Conservation (phyloP, 352 stramenopile genomes). For the Phytopythium montanum region DNA sequence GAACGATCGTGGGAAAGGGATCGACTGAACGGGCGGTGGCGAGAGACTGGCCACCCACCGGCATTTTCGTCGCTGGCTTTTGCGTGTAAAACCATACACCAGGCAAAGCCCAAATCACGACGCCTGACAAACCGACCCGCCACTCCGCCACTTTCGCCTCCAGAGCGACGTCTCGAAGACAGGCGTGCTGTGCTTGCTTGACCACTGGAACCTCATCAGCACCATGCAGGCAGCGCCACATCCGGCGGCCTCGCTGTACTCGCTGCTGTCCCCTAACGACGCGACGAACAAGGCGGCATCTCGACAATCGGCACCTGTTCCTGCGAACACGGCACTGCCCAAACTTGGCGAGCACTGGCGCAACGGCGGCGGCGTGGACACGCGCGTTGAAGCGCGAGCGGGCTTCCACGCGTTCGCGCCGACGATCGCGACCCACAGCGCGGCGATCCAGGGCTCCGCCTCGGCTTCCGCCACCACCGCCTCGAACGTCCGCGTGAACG, state of each 20-base stretch:
- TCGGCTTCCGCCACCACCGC: background rate
- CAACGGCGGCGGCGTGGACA: constrained; percentile 2
- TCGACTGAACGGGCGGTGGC: background rate
- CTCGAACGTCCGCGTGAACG: background rate
- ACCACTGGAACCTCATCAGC: background rate
- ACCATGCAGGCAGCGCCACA: background rate
- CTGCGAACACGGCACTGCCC: constrained; percentile 12
- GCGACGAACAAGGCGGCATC: background rate
- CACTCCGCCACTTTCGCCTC: constrained; percentile 6
- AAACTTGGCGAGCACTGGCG: constrained; percentile 15
- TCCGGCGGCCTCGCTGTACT: constrained; percentile 6
- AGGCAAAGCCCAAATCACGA: background rate
- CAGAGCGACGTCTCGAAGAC: background rate
- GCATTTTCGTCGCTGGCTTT: background rate
- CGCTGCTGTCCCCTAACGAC: constrained; percentile 8
- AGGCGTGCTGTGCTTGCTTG: background rate
- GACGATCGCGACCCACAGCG: constrained; percentile 9
- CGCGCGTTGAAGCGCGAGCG: constrained; percentile 11
- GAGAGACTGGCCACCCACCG: background rate
- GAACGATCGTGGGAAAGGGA: constrained; percentile 3
- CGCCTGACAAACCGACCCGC: background rate
- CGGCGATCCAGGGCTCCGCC: background rate
- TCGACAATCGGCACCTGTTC: background rate
- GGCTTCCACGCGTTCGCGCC: constrained; percentile 12
- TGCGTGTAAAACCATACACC: constrained; percentile 3